phyloP scores from a whole-genome alignment of 805 yeast genomes.

The Tanozyma kutaoensis region DNA sequence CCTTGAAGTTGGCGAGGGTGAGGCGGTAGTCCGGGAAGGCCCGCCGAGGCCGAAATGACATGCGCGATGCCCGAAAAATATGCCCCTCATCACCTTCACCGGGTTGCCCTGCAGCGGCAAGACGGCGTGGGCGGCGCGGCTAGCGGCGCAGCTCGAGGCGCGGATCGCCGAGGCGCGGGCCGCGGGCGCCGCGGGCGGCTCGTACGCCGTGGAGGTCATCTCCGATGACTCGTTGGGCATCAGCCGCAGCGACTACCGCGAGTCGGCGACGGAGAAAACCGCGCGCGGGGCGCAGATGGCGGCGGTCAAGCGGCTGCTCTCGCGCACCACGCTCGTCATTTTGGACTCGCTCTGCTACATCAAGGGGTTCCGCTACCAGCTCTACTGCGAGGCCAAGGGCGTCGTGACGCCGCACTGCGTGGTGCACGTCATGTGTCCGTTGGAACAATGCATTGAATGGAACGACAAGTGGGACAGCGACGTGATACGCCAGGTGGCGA shows the following conservation, averaged over 20 bases:
- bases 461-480: constrained; percentile 59
- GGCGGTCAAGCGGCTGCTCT: constrained; percentile 74
- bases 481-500: constrained; percentile 51
- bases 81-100: constrained; percentile 78
- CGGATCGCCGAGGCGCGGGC: constrained; percentile 26
- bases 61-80: constrained; percentile 12
- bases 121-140: constrained; percentile 52
- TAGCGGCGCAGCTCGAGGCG: constrained; percentile 33
- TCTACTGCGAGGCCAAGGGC: constrained; percentile 87
- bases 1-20: constrained; percentile 68
- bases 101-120: constrained; percentile 87
- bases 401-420: constrained; percentile 72
- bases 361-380: constrained; percentile 90
- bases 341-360: constrained; percentile 82
- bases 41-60: constrained; percentile 51
- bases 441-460: constrained; percentile 50
- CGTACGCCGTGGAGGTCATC: constrained; percentile 52
- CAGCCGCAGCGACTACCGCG: constrained; percentile 50
- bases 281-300: constrained; percentile 78
- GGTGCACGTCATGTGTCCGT: constrained; percentile 62
- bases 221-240: constrained; percentile 73
- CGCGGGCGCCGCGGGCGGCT: constrained; percentile 33
- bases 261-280: constrained; percentile 65
- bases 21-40: constrained; percentile 66
- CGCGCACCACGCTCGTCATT: constrained; percentile 59